These are phyloP conservation scores for Blastocystis sp. DNA, from an alignment of 352 stramenopile species.

Conservation along the genomic window DNA sequence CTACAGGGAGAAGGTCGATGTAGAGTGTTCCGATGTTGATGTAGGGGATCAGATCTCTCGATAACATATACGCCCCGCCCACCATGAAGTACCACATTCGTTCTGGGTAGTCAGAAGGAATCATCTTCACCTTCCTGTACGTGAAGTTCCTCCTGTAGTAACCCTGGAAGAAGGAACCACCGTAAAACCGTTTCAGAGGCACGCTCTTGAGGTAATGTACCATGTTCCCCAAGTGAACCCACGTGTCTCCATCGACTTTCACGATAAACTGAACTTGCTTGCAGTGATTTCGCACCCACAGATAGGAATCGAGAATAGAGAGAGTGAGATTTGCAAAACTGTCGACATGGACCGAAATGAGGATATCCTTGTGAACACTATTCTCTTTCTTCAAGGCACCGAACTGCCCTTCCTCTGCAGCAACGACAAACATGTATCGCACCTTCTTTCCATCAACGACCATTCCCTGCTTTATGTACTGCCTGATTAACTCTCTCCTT, in stretches of 20 bases:
- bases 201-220: neutral
- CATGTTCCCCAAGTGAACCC: neutral
- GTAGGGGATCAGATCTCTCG: neutral
- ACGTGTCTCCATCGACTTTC: neutral
- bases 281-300: conserved; percentile 29
- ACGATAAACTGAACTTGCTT: neutral
- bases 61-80: neutral
- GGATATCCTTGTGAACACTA: neutral
- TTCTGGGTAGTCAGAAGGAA: neutral
- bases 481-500: neutral
- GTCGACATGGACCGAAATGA: neutral
- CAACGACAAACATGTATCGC: conserved; percentile 1
- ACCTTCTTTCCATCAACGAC: neutral
- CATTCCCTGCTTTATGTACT: conserved; percentile 5
- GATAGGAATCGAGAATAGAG: neutral
- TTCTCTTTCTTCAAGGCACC: neutral
- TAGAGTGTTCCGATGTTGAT: conserved; percentile 3
- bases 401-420: too few species aligned
- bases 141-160: neutral
- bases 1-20: neutral
- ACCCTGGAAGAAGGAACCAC: neutral
- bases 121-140: neutral
- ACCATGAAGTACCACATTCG: neutral
- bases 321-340: conserved; percentile 9
- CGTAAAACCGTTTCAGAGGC: neutral